Evolutionary conservation across 441 rosid genomes (phyloP).

Genomic region (Gossypium davidsonii): DNA sequence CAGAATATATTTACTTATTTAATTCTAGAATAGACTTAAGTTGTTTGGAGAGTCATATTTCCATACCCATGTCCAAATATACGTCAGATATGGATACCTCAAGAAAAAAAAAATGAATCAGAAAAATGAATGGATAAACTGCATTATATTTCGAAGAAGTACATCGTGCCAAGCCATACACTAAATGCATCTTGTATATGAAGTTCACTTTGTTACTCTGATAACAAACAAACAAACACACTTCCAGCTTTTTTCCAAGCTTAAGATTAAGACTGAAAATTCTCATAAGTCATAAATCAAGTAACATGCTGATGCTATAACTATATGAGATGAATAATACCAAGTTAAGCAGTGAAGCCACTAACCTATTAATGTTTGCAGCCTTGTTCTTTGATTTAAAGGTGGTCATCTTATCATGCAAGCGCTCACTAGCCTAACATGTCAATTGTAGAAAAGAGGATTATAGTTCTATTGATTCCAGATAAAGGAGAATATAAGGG

Average conservation of each 20-base stretch:
- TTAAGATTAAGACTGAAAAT: neutral
- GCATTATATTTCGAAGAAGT: neutral
- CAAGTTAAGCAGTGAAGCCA: conserved; percentile 8
- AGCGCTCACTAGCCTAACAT: conserved; percentile 66
- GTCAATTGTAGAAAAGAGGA: conserved; percentile 14
- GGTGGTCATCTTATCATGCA: conserved; percentile 61
- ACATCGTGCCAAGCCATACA: neutral
- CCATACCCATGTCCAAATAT: neutral
- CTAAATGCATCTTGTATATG: neutral
- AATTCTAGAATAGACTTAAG: neutral
- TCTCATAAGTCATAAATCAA: neutral
- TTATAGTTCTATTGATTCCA: conserved; percentile 13
- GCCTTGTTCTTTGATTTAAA: conserved; percentile 65
- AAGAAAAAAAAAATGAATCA: neutral
- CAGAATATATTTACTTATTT: neutral
- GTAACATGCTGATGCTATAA: neutral
- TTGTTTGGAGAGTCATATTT: neutral
- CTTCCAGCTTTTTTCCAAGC: neutral
- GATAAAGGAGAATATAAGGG: conserved; percentile 11
- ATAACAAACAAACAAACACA: neutral
- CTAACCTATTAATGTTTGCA: conserved; percentile 53
- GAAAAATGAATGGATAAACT: neutral
- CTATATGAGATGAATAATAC: neutral
- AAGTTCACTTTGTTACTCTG: neutral
- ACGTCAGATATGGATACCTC: neutral